Conservation (phyloP, 2,329 filamentous ascomycete species). For the Westerdykella ornata region DNA sequence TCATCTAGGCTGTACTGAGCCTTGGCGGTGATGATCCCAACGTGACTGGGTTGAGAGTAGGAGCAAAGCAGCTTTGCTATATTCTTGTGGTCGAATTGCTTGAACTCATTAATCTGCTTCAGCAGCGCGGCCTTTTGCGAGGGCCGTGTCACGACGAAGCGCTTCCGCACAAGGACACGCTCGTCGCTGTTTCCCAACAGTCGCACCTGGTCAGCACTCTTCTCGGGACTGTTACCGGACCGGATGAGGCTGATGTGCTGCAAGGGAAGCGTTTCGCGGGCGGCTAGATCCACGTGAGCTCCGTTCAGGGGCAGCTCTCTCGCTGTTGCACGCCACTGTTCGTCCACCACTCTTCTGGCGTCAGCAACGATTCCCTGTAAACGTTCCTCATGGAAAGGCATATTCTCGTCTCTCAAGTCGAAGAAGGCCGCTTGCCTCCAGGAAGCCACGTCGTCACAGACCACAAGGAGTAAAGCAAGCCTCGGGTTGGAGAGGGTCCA, state of each 20-base stretch:
- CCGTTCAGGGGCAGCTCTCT: constrained; percentile 36
- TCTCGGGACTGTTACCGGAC: constrained; percentile 30
- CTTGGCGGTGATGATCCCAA: constrained; percentile 30
- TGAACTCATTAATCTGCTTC: constrained; percentile 35
- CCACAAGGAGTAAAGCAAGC: constrained; percentile 33
- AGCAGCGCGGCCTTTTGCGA: constrained; percentile 32
- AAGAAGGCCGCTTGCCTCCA: constrained; percentile 36
- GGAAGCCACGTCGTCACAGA: constrained; percentile 37
- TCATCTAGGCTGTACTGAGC: constrained; percentile 36
- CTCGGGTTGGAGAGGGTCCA: constrained; percentile 37
- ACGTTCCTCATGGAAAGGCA: constrained; percentile 35
- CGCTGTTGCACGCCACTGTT: constrained; percentile 38
- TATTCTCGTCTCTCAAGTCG: constrained; percentile 33
- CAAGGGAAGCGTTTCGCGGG: constrained; percentile 34
- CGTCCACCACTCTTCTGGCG: constrained; percentile 33
- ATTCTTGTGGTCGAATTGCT: constrained; percentile 35
- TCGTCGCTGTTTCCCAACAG: constrained; percentile 31
- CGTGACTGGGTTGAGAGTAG: constrained; percentile 33
- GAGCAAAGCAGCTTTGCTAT: constrained; percentile 35
- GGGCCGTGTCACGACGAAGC: constrained; percentile 30
- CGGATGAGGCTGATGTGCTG: constrained; percentile 27
- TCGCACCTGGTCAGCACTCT: constrained; percentile 33
- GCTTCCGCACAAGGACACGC: constrained; percentile 33
- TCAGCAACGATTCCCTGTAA: constrained; percentile 36
- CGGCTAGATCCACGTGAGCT: constrained; percentile 32